Evolutionary conservation across 495 filamentous ascomycete genomes (phyloP), one percentile per base, ranked within the genome.

Genomic region (Penicillium atrosanguineum): DNA sequence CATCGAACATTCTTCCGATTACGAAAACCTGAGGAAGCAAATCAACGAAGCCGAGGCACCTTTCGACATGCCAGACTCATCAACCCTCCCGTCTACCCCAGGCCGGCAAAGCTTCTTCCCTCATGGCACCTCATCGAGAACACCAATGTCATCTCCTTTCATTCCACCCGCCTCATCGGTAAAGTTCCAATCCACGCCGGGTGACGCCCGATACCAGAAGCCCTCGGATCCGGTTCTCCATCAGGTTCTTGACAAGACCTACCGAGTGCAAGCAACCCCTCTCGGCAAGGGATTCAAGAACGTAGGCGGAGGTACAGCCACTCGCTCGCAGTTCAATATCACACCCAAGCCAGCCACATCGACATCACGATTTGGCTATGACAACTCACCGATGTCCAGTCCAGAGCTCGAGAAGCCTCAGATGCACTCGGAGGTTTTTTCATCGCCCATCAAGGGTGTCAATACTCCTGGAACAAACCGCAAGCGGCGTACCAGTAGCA

Each of bases 211-310:
- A 53, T 50, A 67, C 51, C 57, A 64, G 53, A 75, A 79, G 68
- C 48, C 65, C 74, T 61, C 71, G 20, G 90, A 96, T 65, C 83
- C 86, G 1, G 78, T 98, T 7, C 76, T 98, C 11, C 94, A 98
- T 66, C 87, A 87, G 52, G 77, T 97, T 34, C 83, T 90, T 7
- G 90, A 97, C 73, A 96, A 94, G 66, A 97, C 87, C 40, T 98
- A 95, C 70, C 88, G 95, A 26, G 73, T 98, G 1, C 88, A 91
- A 73, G 91, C 94, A 12, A 98, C 94, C 8, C 95, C 94, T 0
- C 84, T 89, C 46, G 88, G 76, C 51, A 79, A 70, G 59, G 58
- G 64, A 46, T 69, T 61, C 50, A 49, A 48, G 42, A 62, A 64
- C 38, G 43, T 45, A 6, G 55, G 49, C n/a, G 44, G 52, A 1